Evolutionary conservation across 108 stramenopile genomes (phyloP).

Genomic region (Mediolabrus comicus): DNA sequence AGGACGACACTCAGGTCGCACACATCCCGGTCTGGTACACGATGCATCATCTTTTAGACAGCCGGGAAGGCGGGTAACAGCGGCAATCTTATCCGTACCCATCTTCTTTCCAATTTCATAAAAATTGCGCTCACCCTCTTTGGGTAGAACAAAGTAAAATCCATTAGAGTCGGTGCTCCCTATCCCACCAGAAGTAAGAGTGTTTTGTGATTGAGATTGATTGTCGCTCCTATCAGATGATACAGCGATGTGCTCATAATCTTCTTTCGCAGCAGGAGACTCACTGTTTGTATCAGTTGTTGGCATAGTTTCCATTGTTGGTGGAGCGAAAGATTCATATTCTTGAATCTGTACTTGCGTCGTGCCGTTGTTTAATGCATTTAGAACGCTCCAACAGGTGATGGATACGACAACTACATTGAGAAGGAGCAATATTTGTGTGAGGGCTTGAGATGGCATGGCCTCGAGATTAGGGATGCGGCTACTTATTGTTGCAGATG

Average conservation of each 20-base stretch:
- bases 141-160: constrained; percentile 21
- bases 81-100: constrained; percentile 21
- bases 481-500: too few species aligned
- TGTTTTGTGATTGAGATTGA: background rate
- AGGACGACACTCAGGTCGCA: constrained; percentile 27
- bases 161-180: constrained; percentile 1
- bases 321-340: background rate
- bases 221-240: background rate
- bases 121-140: constrained; percentile 23
- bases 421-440: background rate
- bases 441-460: background rate
- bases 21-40: constrained; percentile 25
- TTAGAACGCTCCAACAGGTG: background rate
- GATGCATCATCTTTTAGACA: constrained; percentile 11
- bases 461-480: too few species aligned
- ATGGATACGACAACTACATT: background rate
- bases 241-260: background rate
- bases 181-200: background rate
- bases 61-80: background rate
- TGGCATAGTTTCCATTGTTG: too few species aligned
- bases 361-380: background rate
- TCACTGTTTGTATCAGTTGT: too few species aligned
- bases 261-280: too few species aligned
- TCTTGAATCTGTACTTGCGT: background rate
- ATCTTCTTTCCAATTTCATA: constrained; percentile 8